Evolutionary conservation across 495 filamentous ascomycete species (phyloP).

Genomic region (Saxispiralis lemnorum): DNA sequence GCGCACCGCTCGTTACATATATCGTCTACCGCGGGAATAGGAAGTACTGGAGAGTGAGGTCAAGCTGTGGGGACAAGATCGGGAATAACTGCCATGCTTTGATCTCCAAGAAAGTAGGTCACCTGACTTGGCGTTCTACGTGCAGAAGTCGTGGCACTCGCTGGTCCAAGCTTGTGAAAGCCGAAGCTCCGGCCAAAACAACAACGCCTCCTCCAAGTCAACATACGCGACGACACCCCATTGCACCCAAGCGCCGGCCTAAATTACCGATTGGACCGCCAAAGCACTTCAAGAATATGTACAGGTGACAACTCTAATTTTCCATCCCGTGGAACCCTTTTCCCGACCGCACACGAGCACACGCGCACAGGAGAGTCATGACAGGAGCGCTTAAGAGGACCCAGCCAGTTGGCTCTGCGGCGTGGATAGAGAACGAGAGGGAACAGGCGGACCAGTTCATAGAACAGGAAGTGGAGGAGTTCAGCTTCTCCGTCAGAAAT

Average conservation of each 20-base stretch:
- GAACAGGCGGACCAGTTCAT: slow-evolving; percentile 43
- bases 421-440: slow-evolving; percentile 53
- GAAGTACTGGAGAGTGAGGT: no score
- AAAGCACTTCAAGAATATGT: background rate
- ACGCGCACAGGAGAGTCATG: slow-evolving; percentile 11
- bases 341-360: background rate
- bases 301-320: background rate
- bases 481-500: slow-evolving; percentile 10
- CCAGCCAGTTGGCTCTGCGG: slow-evolving; percentile 43
- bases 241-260: background rate
- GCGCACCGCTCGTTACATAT: no score
- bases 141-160: background rate
- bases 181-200: background rate
- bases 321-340: background rate
- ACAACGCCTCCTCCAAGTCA: background rate
- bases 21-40: no score
- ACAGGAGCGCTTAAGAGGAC: slow-evolving; percentile 17
- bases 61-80: no score
- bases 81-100: no score
- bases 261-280: background rate
- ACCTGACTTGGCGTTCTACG: background rate
- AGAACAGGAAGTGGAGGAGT: slow-evolving; percentile 42
- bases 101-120: background rate
- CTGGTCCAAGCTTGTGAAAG: background rate
- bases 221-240: background rate